Evolutionary conservation across 345 rosid genomes (phyloP).

Genomic region (Dovyalis caffra): DNA sequence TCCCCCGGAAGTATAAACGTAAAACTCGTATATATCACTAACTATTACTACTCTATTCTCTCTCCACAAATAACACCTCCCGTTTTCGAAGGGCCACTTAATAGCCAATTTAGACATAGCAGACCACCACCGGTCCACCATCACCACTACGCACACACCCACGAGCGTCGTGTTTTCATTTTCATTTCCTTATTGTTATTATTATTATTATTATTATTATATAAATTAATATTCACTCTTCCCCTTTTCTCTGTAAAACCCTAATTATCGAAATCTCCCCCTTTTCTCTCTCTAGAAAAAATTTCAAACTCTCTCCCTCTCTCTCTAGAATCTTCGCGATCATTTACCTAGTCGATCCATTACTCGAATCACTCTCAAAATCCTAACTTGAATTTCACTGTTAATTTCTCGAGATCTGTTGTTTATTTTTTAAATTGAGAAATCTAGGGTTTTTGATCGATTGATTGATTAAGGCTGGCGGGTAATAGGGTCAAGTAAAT

Average conservation of each 20-base stretch:
- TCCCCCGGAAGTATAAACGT: too few relatives aligned
- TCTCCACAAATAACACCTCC: not conserved
- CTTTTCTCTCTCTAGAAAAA: not conserved
- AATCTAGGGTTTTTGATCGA: slow-evolving; percentile 16
- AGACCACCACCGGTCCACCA: not conserved
- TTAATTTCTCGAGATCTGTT: not conserved
- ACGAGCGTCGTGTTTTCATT: not conserved
- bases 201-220: not conserved
- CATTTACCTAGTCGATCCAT: not conserved
- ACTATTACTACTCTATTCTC: not conserved
- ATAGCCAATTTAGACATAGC: not conserved
- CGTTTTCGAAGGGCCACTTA: not conserved
- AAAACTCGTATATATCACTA: too few relatives aligned
- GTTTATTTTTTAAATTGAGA: not conserved
- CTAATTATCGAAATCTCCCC: slow-evolving; percentile 1
- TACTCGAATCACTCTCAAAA: not conserved
- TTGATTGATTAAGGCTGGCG: slow-evolving; percentile 20
- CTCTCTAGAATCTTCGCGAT: not conserved
- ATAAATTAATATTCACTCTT: not conserved
- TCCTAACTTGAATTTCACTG: not conserved
- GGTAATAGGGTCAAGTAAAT: slow-evolving; percentile 17
- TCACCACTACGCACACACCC: not conserved
- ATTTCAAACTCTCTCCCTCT: not conserved
- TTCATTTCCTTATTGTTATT: not conserved
- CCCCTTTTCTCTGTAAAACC: slow-evolving; percentile 19